Conservation (phyloP, 2,329 filamentous ascomycete genomes). For the Gnomoniopsis smithogilvyi region DNA sequence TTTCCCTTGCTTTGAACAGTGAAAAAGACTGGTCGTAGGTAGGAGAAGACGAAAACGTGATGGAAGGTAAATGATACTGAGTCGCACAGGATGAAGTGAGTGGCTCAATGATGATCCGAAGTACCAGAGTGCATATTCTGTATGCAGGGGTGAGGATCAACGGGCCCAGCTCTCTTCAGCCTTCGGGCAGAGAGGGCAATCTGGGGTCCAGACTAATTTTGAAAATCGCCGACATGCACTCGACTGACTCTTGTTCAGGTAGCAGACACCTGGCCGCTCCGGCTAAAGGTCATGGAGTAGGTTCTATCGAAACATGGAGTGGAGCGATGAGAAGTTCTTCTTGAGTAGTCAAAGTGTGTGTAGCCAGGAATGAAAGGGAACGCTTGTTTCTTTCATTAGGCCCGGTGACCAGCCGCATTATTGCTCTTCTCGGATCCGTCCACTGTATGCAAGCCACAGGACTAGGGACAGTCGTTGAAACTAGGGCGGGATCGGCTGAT, state of each 20-base stretch:
- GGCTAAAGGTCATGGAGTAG: not conserved
- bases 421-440: too few relatives aligned
- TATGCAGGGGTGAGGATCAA: not conserved
- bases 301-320: too few relatives aligned
- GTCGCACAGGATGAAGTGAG: not conserved
- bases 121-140: not conserved
- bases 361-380: too few relatives aligned
- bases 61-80: not conserved
- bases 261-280: not conserved
- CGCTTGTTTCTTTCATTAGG: too few relatives aligned
- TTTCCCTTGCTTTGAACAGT: not conserved
- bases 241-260: not conserved
- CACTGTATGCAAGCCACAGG: too few relatives aligned
- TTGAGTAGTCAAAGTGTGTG: too few relatives aligned
- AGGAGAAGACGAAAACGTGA: not conserved
- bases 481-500: too few relatives aligned
- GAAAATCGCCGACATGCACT: not conserved
- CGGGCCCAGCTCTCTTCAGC: too few relatives aligned
- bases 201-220: not conserved
- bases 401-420: too few relatives aligned
- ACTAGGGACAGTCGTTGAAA: too few relatives aligned
- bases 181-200: not conserved
- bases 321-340: not conserved
- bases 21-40: not conserved
- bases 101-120: not conserved